Evolutionary conservation across 106 monocot species (phyloP).

Genomic region (Dendrobium chrysotoxum): DNA sequence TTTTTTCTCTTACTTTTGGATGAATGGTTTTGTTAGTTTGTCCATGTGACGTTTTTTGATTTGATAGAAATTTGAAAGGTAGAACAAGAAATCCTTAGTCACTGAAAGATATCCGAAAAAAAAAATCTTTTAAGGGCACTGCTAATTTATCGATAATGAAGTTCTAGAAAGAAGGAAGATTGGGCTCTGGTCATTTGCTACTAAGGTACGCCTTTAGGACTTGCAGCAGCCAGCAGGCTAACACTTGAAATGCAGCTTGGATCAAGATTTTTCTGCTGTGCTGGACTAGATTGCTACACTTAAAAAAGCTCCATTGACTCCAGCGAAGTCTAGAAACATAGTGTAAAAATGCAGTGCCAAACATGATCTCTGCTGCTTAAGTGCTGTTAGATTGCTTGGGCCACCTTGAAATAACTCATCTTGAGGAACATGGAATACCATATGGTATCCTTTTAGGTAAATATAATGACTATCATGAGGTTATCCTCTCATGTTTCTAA

Average conservation of each 20-base stretch:
- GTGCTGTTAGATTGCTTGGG: too few species aligned
- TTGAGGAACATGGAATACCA: too few species aligned
- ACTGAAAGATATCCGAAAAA: background rate
- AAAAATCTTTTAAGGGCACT: background rate
- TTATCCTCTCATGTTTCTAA: too few species aligned
- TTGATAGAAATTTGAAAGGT: background rate
- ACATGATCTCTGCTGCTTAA: too few species aligned
- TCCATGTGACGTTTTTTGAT: background rate
- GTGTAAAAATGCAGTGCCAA: background rate
- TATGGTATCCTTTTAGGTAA: too few species aligned
- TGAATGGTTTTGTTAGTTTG: background rate
- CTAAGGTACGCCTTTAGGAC: background rate
- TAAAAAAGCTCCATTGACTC: background rate
- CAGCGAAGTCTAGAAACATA: background rate
- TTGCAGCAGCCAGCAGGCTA: background rate
- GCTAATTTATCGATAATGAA: background rate
- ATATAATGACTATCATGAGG: too few species aligned
- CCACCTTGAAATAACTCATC: too few species aligned
- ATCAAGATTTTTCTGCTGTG: background rate
- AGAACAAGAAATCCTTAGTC: background rate
- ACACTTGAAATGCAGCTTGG: background rate
- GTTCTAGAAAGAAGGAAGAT: background rate
- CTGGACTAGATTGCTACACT: background rate
- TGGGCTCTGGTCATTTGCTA: background rate
- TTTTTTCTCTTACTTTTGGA: background rate